phyloP scores from a whole-genome alignment of 177 flowering plant species.

The Vitis hybrid region DNA sequence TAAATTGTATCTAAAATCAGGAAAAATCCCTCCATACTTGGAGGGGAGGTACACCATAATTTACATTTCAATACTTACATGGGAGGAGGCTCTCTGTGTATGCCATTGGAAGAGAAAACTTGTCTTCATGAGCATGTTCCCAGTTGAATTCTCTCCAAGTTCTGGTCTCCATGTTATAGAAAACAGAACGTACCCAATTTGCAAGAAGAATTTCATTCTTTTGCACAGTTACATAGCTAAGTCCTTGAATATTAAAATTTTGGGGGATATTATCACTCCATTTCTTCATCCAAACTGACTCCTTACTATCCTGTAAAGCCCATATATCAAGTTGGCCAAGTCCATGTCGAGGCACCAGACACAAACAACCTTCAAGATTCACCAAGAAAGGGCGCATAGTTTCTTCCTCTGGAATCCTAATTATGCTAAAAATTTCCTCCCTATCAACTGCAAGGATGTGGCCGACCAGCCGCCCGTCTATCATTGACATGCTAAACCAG shows the following conservation, averaged over 20 bases:
- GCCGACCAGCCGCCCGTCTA: neutral
- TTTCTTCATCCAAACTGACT: no score
- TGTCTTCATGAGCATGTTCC: neutral
- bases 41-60: no score
- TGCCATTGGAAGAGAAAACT: neutral
- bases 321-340: no score
- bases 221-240: neutral
- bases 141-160: neutral
- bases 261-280: no score
- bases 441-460: slow-evolving; percentile 17
- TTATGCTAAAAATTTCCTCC: slow-evolving; percentile 16
- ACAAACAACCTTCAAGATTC: no score
- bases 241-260: neutral
- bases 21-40: no score
- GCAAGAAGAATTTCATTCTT: neutral
- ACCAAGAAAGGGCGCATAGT: neutral
- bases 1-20: no score
- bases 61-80: slow-evolving; percentile 10
- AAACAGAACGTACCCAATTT: neutral
- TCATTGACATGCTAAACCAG: slow-evolving; percentile 11
- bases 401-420: slow-evolving; percentile 10
- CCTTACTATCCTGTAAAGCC: no score
- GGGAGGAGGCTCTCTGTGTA: slow-evolving; percentile 13
- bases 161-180: slow-evolving; percentile 2
- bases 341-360: no score